A percentile compares a stretch with the other conserved stretches of the same genome.
Evolutionary conservation across 73 alveolate species (phyloP).

Genomic region (Stentor coeruleus): DNA sequence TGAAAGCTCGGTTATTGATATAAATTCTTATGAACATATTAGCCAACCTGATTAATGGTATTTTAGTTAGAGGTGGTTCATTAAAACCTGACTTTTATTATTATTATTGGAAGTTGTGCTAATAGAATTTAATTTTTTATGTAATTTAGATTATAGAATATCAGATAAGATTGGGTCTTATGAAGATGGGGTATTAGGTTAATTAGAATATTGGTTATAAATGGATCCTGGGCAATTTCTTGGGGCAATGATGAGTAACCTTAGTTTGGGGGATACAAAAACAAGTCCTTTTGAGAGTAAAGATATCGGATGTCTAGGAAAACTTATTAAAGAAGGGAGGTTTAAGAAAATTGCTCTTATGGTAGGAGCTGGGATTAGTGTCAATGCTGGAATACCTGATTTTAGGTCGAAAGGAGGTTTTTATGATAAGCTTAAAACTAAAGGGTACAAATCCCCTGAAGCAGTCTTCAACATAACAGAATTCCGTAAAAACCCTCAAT

Average conservation of each 20-base stretch:
- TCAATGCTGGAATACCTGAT: slow-evolving; percentile 94
- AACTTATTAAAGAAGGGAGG: not conserved
- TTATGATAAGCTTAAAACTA: slow-evolving; percentile 42
- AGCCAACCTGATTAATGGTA: slow-evolving; percentile 80
- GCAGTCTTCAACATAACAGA: slow-evolving; percentile 48
- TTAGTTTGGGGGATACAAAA: no score
- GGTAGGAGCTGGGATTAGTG: slow-evolving; percentile 95
- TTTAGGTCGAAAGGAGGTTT: slow-evolving; percentile 88
- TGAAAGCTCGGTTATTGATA: slow-evolving; percentile 85
- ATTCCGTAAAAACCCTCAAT: slow-evolving; percentile 57
- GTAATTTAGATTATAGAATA: no score
- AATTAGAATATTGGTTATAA: no score
- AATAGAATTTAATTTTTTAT: no score
- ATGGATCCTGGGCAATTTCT: no score
- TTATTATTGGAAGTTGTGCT: slow-evolving; percentile 45
- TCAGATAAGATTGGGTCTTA: no score
- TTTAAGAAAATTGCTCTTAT: slow-evolving; percentile 63
- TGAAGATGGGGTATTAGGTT: no score
- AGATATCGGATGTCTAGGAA: slow-evolving; percentile 22
- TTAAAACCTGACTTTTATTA: slow-evolving; percentile 56
- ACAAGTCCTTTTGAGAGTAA: not conserved
- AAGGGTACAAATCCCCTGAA: slow-evolving; percentile 53
- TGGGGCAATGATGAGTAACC: no score
- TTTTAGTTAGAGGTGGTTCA: slow-evolving; percentile 93
- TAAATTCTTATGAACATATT: slow-evolving; percentile 43